Conservation (phyloP, 2,329 filamentous ascomycete species). For the Bipolaris cookei region DNA sequence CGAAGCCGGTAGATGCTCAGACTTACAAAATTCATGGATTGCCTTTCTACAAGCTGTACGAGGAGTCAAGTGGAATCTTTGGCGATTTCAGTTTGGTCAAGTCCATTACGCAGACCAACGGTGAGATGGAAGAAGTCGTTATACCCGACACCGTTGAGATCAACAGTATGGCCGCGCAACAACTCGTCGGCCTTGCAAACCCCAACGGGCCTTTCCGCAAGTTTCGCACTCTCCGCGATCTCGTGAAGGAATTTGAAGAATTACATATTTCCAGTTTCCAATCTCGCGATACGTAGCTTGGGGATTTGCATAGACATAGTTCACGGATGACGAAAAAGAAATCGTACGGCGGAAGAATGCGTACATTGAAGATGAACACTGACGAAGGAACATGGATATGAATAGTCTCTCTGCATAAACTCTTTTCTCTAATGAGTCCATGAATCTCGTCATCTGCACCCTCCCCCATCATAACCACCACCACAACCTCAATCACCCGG, state of each 20-base stretch:
- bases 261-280: neutral
- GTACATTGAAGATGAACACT: neutral
- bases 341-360: no score
- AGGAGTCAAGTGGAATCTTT: slow-evolving; percentile 36
- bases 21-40: slow-evolving; percentile 44
- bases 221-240: slow-evolving; percentile 26
- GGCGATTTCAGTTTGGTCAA: slow-evolving; percentile 38
- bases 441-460: neutral
- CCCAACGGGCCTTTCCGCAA: slow-evolving; percentile 20
- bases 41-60: slow-evolving; percentile 49
- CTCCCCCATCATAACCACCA: no score
- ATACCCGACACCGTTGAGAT: neutral
- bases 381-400: neutral
- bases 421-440: neutral
- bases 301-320: neutral
- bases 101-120: slow-evolving; percentile 36
- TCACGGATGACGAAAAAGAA: neutral
- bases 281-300: neutral
- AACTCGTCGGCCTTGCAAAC: slow-evolving; percentile 18
- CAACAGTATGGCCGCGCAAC: neutral
- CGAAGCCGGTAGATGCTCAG: slow-evolving; percentile 44
- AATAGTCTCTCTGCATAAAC: neutral
- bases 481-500: no score
- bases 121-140: neutral
- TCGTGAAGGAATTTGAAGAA: slow-evolving; percentile 22